A percentile compares a stretch with the other conserved stretches of the same genome.
Conservation (phyloP, 306 rosid species). For the barrel medic (Medicago truncatula) region MtrunA17r5.0-ANR NC_053042.1:10593501-10594000, state of each 20-base stretch:
- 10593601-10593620: slow-evolving; percentile 99
- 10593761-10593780: neutral
- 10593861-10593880: no score
- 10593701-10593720: slow-evolving; percentile 12
- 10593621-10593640: slow-evolving; percentile 73
- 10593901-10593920: no score
- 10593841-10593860: no score
- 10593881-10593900: no score
- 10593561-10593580: slow-evolving; percentile 90
- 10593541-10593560: slow-evolving; percentile 90
- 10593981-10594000: no score
- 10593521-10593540: slow-evolving; percentile 99
- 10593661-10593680: slow-evolving; percentile 1
- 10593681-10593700: slow-evolving; percentile 1
- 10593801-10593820: no score
- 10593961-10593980: no score
- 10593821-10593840: no score
- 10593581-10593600: slow-evolving; percentile 98
- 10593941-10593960: no score
- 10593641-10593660: slow-evolving; percentile 38
- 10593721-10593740: neutral
- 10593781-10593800: neutral
- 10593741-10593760: neutral
- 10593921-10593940: no score
- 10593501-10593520: slow-evolving; percentile 67